Conservation (phyloP, 2,329 filamentous ascomycete species). For the Rhexocercosporidium sp. region DNA sequence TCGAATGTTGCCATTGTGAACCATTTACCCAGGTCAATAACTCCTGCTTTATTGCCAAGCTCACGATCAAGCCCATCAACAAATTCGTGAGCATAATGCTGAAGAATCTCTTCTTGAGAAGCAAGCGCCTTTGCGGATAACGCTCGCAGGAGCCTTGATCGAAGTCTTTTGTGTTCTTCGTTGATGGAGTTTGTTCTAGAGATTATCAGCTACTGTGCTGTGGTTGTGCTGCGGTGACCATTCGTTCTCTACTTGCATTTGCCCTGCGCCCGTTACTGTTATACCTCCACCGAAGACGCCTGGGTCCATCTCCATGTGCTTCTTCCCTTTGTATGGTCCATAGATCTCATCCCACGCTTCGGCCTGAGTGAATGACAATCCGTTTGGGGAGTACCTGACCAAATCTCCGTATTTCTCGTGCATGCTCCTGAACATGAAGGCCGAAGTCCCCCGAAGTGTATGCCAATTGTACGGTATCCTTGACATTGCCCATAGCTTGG, state of each 20-base stretch:
- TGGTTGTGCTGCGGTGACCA: too few species aligned
- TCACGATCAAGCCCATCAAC: not conserved
- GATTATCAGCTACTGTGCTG: too few species aligned
- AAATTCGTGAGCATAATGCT: not conserved
- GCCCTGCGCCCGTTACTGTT: not conserved
- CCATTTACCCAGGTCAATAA: not conserved
- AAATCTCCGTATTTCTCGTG: slow-evolving; percentile 40
- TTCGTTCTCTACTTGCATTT: too few species aligned
- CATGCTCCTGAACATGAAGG: slow-evolving; percentile 16
- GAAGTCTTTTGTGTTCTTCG: not conserved
- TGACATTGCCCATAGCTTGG: slow-evolving; percentile 28
- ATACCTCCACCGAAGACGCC: not conserved
- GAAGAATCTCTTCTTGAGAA: not conserved
- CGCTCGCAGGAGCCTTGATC: not conserved
- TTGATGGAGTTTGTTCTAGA: not conserved
- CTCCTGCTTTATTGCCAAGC: not conserved
- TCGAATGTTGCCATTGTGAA: slow-evolving; percentile 11
- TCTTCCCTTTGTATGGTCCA: slow-evolving; percentile 5
- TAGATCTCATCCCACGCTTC: slow-evolving; percentile 34
- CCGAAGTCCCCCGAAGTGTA: slow-evolving; percentile 13
- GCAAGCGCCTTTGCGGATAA: not conserved
- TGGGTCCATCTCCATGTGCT: slow-evolving; percentile 2
- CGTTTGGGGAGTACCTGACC: slow-evolving; percentile 40
- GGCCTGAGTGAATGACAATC: slow-evolving; percentile 37
- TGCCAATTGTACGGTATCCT: slow-evolving; percentile 9